These are phyloP conservation scores for Phytopythium helicoides DNA, from an alignment of 352 stramenopile genomes.

Conservation along the genomic window DNA sequence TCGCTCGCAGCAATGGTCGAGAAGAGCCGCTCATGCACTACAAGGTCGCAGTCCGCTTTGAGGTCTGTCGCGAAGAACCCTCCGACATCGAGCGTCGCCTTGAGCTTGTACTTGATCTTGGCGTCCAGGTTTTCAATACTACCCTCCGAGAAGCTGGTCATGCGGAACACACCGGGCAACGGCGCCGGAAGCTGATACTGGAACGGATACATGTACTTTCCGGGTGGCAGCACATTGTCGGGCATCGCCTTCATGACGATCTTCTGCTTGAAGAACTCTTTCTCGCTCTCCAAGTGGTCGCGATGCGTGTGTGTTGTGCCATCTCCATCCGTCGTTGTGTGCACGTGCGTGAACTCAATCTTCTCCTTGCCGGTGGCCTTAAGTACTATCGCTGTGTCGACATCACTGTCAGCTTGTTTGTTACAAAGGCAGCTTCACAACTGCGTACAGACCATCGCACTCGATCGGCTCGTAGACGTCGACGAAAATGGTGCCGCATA, in stretches of 20 bases:
- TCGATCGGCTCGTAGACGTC: constrained; percentile 52
- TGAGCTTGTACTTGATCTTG: constrained; percentile 80
- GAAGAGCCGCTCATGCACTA: constrained; percentile 58
- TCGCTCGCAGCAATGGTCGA: constrained; percentile 39
- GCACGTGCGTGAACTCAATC: constrained; percentile 43
- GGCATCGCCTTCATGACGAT: constrained; percentile 50
- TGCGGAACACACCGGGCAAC: constrained; percentile 53
- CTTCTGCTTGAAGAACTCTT: constrained; percentile 74
- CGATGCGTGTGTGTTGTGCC: constrained; percentile 21
- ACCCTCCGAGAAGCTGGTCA: constrained; percentile 43
- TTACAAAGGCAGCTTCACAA: background rate
- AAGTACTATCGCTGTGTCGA: constrained; percentile 46
- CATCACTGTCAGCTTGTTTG: background rate
- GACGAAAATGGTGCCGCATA: constrained; percentile 53
- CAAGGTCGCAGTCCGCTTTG: constrained; percentile 51
- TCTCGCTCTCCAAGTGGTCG: constrained; percentile 28
- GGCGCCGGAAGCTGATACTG: constrained; percentile 52
- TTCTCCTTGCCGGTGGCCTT: constrained; percentile 69
- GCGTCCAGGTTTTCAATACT: constrained; percentile 41
- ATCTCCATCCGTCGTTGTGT: constrained; percentile 27
- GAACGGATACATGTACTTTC: constrained; percentile 65
- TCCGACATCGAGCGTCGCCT: constrained; percentile 59
- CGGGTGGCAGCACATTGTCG: constrained; percentile 27
- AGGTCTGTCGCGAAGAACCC: constrained; percentile 63
- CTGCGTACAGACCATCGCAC: constrained; percentile 43